phyloP scores from a whole-genome alignment of 2,329 filamentous ascomycete genomes.

The Nemania abortiva region DNA sequence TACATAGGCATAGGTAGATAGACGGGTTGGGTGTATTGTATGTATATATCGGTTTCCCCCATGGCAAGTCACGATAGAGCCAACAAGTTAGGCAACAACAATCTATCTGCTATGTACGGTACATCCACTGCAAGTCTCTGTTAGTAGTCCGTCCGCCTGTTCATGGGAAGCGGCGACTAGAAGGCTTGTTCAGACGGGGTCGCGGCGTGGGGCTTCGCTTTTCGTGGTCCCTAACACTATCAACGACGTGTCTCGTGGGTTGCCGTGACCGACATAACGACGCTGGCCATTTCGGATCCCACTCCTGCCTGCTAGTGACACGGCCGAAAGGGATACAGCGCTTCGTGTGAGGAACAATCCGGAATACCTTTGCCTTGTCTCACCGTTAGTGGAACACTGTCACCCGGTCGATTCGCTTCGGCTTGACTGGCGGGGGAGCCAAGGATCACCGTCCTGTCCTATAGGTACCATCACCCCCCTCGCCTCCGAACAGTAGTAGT shows the following conservation, averaged over 20 bases:
- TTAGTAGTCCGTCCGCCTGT: not conserved
- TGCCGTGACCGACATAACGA: not conserved
- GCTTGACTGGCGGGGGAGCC: conserved; percentile 9
- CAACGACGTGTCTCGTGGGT: conserved; percentile 23
- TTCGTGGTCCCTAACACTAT: conserved; percentile 27
- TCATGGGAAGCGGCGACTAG: not conserved
- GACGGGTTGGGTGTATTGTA: not conserved
- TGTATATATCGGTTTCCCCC: not conserved
- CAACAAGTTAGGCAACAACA: not conserved
- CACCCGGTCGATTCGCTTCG: conserved; percentile 7
- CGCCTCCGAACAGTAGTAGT: not conserved
- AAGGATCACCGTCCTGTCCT: conserved; percentile 22
- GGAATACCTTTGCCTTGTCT: conserved; percentile 12
- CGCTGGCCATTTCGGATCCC: not conserved
- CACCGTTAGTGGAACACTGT: conserved; percentile 15
- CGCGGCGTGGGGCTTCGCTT: conserved; percentile 10
- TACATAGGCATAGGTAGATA: too few relatives aligned
- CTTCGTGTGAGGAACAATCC: not conserved
- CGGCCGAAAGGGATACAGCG: conserved; percentile 1
- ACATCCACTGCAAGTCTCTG: not conserved
- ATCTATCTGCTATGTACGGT: not conserved
- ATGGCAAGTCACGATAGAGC: conserved; percentile 11
- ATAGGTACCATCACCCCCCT: not conserved
- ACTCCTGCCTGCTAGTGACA: conserved; percentile 1
- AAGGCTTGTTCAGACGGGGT: not conserved